phyloP scores from a whole-genome alignment of 2,329 filamentous ascomycete genomes.

The Aureobasidium sp. region DNA sequence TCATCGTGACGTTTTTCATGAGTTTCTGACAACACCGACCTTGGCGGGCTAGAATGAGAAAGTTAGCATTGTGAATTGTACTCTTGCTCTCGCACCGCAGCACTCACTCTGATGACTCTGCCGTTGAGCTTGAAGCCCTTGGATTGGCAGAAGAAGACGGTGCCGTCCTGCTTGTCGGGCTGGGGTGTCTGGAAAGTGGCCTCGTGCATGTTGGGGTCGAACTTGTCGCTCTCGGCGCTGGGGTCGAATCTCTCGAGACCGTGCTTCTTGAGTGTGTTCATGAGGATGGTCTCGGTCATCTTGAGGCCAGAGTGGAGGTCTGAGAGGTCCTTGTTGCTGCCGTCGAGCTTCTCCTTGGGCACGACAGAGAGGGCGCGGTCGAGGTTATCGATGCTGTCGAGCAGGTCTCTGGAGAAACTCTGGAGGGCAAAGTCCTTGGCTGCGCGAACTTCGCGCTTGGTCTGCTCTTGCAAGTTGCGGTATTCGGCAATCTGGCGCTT shows the following conservation, averaged over 20 bases:
- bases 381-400: constrained; percentile 94
- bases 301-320: constrained; percentile 83
- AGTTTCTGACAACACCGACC: constrained; percentile 91
- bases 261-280: constrained; percentile 86
- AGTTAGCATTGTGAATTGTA: background rate
- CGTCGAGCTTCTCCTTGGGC: constrained; percentile 60
- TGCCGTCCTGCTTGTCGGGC: constrained; percentile 80
- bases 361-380: constrained; percentile 84
- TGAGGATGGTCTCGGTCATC: constrained; percentile 88
- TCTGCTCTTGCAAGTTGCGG: constrained; percentile 95
- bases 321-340: constrained; percentile 63
- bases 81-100: background rate
- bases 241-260: constrained; percentile 87
- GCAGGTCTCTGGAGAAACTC: constrained; percentile 85
- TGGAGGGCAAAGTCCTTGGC: constrained; percentile 93
- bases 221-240: constrained; percentile 63
- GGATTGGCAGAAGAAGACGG: constrained; percentile 85
- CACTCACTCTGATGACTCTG: constrained; percentile 61
- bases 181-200: constrained; percentile 90
- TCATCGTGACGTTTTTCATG: constrained; percentile 26
- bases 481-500: constrained; percentile 92
- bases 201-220: constrained; percentile 95
- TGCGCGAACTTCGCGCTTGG: constrained; percentile 77
- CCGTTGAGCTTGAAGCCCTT: constrained; percentile 96
- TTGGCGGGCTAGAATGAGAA: constrained; percentile 60